These are phyloP conservation scores for Sambucus nigra DNA, from an alignment of 129 eudicot species.

Conservation along the genomic window DNA sequence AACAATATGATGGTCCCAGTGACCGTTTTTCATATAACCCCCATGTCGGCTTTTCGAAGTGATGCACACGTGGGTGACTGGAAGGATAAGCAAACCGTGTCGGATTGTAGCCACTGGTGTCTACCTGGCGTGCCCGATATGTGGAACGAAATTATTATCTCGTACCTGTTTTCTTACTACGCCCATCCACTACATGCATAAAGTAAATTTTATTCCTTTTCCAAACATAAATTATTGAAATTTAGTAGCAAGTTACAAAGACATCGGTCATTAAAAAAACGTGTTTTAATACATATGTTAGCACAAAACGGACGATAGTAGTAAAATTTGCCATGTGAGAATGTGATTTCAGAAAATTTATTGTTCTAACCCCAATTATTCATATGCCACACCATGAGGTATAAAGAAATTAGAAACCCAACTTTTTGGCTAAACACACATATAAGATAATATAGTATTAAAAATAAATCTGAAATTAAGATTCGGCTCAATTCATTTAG, in stretches of 20 bases:
- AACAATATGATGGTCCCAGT: constrained; percentile 36
- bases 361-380: too few species aligned
- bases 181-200: constrained; percentile 1
- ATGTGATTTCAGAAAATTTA: too few species aligned
- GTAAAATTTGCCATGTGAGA: too few species aligned
- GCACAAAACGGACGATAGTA: too few species aligned
- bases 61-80: constrained; percentile 60
- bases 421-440: too few species aligned
- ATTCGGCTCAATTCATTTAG: too few species aligned
- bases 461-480: too few species aligned
- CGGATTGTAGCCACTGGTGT: constrained; percentile 75
- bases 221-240: too few species aligned
- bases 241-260: neutral
- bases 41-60: constrained; percentile 45
- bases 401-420: too few species aligned
- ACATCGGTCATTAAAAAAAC: neutral
- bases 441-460: too few species aligned
- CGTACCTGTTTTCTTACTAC: constrained; percentile 17
- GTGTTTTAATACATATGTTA: too few species aligned
- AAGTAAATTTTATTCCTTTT: neutral
- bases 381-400: too few species aligned
- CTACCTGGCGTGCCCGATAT: constrained; percentile 60
- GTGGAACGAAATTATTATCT: constrained; percentile 51
- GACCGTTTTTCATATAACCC: constrained; percentile 42
- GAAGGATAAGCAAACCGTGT: constrained; percentile 35